Evolutionary conservation across 2,329 filamentous ascomycete species (phyloP), one percentile per base, ranked within the genome.

Genomic region (Exophiala mesophila): DNA sequence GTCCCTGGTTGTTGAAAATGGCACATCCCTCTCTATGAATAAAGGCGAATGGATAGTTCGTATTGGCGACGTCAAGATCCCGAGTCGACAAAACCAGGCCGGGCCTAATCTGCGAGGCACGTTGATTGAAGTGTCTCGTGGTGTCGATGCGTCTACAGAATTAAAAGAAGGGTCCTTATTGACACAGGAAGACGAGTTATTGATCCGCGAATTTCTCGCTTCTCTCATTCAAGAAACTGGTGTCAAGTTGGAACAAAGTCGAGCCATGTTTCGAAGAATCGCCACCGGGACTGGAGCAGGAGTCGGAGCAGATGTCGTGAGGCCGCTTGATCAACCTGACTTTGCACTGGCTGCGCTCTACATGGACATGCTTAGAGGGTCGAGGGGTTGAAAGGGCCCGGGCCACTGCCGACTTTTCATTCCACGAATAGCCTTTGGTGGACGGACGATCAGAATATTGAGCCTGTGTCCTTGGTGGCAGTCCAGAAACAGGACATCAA

Each of bases 31-130:
- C 13, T 40, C 47, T 20, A 29, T 55, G 4, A 20, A 41, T 8
- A 30, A 44, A 28, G 49, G 41, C 13, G 37, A 48, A 30, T 49
- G 45, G 43, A 43, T 18, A 5, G 24, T 57, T 8, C 52, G 53
- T 23, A 46, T 57, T 31, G 54, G 54, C 17, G 54, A 57, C 13
- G 18, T 54, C 4, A 55, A 50, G 41, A 41, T 36, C 10, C 46
- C 50, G 6, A 35, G 31, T 13, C 46, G 41, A 15, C 28, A 36
- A n/a, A 51, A 44, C 33, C 47, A 49, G 30, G 41, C 41, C 8
- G 33, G 33, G 20, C 33, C 38, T 6, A 51, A 36, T 20, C 28
- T 54, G 5, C 43, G 53, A 34, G 53, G 44, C 24, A 44, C 46
- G 39, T 13, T 54, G 1, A 28, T 54, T 15, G 53, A 55, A 37